Percentiles rank a stretch among this genome's conserved stretches.
Conservation (phyloP, 2,329 filamentous ascomycete genomes). For the Aspergillus persii region DNA sequence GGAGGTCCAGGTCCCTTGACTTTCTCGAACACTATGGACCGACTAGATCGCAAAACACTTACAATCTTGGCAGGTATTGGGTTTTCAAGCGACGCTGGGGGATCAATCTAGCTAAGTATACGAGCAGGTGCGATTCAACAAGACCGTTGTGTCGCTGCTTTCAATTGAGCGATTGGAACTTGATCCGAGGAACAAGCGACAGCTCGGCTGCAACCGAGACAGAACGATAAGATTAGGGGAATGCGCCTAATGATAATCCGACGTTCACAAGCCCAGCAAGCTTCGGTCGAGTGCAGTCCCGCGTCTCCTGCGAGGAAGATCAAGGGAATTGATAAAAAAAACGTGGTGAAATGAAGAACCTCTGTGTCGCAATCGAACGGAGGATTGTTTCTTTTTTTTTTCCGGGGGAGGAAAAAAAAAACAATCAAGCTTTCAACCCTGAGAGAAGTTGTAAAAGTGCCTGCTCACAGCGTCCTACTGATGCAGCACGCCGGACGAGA, state of each 20-base stretch:
- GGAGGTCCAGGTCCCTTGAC: not conserved
- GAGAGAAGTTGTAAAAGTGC: conserved; percentile 24
- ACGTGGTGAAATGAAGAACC: not conserved
- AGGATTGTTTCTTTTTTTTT: conserved; percentile 9
- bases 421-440: not conserved
- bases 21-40: not conserved
- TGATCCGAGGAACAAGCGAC: not conserved
- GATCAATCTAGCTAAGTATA: conserved; percentile 4
- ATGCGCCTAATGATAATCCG: conserved; percentile 5
- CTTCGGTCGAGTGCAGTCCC: conserved; percentile 20
- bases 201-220: not conserved
- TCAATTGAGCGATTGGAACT: not conserved
- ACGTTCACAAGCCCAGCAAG: conserved; percentile 33
- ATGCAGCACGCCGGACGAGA: conserved; percentile 32
- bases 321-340: conserved; percentile 16
- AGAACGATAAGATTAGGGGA: not conserved
- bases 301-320: conserved; percentile 16
- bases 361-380: no score
- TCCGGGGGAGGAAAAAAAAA: conserved; percentile 4
- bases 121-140: not conserved
- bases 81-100: not conserved
- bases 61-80: not conserved
- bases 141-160: not conserved
- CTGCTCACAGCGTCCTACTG: conserved; percentile 39
- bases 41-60: conserved; percentile 2